Percentiles rank a stretch among this genome's conserved stretches.
Evolutionary conservation across 352 stramenopile species (phyloP).

Genomic region (Saprolegnia parasitica): DNA sequence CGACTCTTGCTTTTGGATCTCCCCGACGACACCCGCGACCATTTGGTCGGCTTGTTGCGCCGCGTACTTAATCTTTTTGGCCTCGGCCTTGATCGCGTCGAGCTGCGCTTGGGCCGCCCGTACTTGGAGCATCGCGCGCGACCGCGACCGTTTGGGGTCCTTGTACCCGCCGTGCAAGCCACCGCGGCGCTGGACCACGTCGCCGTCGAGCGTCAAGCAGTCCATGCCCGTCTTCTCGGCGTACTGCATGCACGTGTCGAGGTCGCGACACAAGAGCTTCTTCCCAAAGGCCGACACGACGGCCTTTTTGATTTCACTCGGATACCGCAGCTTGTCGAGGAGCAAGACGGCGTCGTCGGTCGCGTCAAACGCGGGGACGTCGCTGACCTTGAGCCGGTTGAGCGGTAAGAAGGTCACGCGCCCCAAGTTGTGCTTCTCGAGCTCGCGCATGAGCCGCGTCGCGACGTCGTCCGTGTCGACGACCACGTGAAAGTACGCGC

Average conservation of each 20-base stretch:
- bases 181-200: slow-evolving; percentile 96
- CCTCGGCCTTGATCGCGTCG: slow-evolving; percentile 59
- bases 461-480: slow-evolving; percentile 98
- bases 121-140: slow-evolving; percentile 80
- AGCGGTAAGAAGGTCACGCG: slow-evolving; percentile 97
- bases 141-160: slow-evolving; percentile 77
- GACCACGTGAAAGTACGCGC: slow-evolving; percentile 97
- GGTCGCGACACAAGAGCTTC: slow-evolving; percentile 93
- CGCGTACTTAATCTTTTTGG: slow-evolving; percentile 78
- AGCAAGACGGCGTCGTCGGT: slow-evolving; percentile 81
- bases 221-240: slow-evolving; percentile 90
- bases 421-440: slow-evolving; percentile 92
- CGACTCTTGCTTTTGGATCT: slow-evolving; percentile 78
- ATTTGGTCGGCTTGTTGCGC: slow-evolving; percentile 88
- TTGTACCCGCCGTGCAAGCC: slow-evolving; percentile 97
- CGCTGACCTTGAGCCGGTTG: slow-evolving; percentile 85
- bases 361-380: slow-evolving; percentile 62
- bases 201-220: slow-evolving; percentile 97
- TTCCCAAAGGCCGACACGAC: slow-evolving; percentile 96
- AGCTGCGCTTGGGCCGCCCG: slow-evolving; percentile 69
- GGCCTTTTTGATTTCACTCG: slow-evolving; percentile 80
- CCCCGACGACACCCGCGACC: slow-evolving; percentile 74
- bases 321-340: slow-evolving; percentile 82
- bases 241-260: slow-evolving; percentile 86
- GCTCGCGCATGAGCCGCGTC: slow-evolving; percentile 89